Base-by-base conservation (phyloP, 2,329 filamentous ascomycete species). In the Colletotrichum spinosum region DNA sequence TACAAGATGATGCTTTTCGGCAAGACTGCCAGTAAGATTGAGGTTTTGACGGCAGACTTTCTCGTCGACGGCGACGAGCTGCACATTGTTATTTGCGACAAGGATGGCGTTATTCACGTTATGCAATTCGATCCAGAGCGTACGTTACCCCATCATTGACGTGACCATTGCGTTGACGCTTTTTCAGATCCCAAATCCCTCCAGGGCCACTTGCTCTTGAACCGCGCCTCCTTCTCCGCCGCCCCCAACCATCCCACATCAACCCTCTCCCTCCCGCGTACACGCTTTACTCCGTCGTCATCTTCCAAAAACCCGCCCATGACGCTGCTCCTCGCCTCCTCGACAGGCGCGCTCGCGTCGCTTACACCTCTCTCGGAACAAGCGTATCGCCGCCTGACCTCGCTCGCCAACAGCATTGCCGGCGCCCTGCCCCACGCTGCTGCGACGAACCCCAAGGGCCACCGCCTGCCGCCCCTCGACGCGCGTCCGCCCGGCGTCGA, bases 1-100 rank as follows among this genome's bases (percentile, higher is more conserved):
- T 99, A 98, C 76, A 94, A 92, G 70, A 94, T 99, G 88, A 91
- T 94, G 68, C 85, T 97, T 4, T 94, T 98, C 70, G 94, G 94
- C 46, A 97, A 97, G 79, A 93, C 91, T 71, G 86, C 90, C 44
- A 90, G 92, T 17, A 88, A 87, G 48, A 83, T 97, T 71, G 92
- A 96, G 72, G 88, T 97, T 17, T 78, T 97, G 39, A 87, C 90
- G 6, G 93, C 92, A 2, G 95, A 98, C 65, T 95, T 99, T 72
- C 80, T 99, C 8, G 96, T 96, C 0, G 91, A 95, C 71, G 92
- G 92, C 8, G 89, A 92, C 60, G 90, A 94, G 65, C 82, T 99
- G 11, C 93, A 90, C 73, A 90, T 99, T 69, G 83, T 97, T 45
- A 90, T 92, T 6, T 89, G 91, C 11, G 95, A 98, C 75, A 89